Evolutionary conservation across 2,329 filamentous ascomycete species (phyloP), one percentile per base, ranked within the genome.

Genomic region (Macrophomina pseudophaseolina): DNA sequence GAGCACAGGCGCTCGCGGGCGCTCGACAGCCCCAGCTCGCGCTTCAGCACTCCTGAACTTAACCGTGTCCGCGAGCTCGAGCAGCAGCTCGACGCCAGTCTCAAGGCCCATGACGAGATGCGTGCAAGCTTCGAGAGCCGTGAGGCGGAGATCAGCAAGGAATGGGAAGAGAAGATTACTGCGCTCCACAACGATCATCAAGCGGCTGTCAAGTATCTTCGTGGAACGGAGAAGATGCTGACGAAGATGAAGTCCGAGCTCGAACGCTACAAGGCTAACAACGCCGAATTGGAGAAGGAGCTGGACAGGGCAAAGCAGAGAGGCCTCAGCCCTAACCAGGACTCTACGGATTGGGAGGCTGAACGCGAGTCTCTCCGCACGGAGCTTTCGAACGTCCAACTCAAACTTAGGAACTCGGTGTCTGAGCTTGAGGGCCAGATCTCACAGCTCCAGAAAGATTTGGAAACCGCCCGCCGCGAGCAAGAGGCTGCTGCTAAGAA

Each of bases 171-270:
- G 77, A 97, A 97, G 79, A 85, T 99, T 63, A 88, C 92, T 67
- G 94, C 97, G 75, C 88, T 99, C 38, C 94, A 98, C 80, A 97
- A 94, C 76, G 95, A 99, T 78, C 97, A 99, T 77, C 93, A 97
- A 79, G 97, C 95, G 49, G 94, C 95, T 16, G 94, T 98, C 59
- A 95, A 97, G 79, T 99, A 99, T 75, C 92, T 99, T 71, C 96
- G 97, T 80, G 95, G 95, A 67, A 98, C 95, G 1, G 95, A 99
- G 80, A 98, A 97, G 86, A 97, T 99, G 93, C 87, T 99, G 58
- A 94, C 95, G 80, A 94, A 96, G 79, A 94, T 99, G 85, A 98
- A 98, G 82, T 93, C 97, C 74, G 95, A 99, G 80, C 85, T 99
- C n/a, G 86, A 91, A 65, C 92, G 93, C 67, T 95, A 96, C 81